Evolutionary conservation across 129 eudicot species (phyloP), one percentile per base, ranked within the genome.

Genomic region (Chrysanthemum lavandulifolium): DNA sequence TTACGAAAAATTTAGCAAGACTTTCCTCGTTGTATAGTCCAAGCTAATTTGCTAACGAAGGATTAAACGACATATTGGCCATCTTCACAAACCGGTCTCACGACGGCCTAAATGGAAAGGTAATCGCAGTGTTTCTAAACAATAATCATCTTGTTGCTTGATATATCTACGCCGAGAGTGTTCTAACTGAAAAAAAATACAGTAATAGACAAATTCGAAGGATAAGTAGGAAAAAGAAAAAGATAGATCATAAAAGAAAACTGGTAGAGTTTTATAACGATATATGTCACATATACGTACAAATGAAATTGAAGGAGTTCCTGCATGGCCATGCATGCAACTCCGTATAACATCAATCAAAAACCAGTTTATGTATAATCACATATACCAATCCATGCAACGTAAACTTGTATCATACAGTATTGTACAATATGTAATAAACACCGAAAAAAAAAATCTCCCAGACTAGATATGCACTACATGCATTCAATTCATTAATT

Each of bases 311-410:
- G 56, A 15, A 23, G 23, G 51, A 8, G 73, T 52, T 75, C 67
- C 27, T 75, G 73, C 79, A 55, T 40, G 29, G 63, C 57, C 73
- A 55, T 75, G 79, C 73, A 65, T 43, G 79, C 43, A 49, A 59
- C 59, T 73, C 69, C 65, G 25, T 16, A 51, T 74, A 62, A 16
- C 7, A 27, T 18, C 67, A 40, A 40, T 56, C 66, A 36, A 57
- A 14, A 48, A 61, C 49, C 14, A 73, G 62, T 45, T 2, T 60
- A 23, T 55, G 8, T 19, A 48, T 73, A 45, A 43, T 16, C 47
- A 15, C 21, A 59, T 53, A 13, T 3, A 71, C 55, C 67, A 27
- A 78, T 71, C 77, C 77, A 57, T 64, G 67, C 55, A 72, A 29
- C 68, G 31, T 66, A 72, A 63, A 40, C 58, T 57, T 55, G 54